Evolutionary conservation across 2,329 filamentous ascomycete species (phyloP).

Genomic region (Diaporthe aspalathi): DNA sequence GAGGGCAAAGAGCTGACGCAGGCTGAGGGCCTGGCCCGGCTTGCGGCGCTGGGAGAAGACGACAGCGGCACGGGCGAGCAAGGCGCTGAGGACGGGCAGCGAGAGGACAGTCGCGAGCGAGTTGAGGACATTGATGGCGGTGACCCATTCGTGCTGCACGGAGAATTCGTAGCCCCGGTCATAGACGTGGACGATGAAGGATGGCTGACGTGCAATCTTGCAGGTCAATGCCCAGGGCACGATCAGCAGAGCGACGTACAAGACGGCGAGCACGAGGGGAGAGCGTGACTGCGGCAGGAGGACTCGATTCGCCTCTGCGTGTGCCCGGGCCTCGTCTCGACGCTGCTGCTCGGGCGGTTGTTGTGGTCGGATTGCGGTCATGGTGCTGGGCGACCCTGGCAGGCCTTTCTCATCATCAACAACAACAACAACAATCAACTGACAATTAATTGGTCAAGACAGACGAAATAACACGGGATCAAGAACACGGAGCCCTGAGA

Average conservation of each 20-base stretch:
- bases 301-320: neutral
- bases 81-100: constrained; percentile 40
- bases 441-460: neutral
- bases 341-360: constrained; percentile 1
- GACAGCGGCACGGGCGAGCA: constrained; percentile 42
- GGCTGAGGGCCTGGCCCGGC: constrained; percentile 37
- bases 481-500: neutral
- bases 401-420: neutral
- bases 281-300: neutral
- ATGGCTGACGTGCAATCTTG: constrained; percentile 3
- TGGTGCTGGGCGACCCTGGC: neutral
- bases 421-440: neutral
- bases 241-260: constrained; percentile 21
- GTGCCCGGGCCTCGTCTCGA: neutral
- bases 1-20: constrained; percentile 43
- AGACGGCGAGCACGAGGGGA: constrained; percentile 12
- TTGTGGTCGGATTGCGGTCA: constrained; percentile 6
- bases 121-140: constrained; percentile 19
- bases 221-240: constrained; percentile 29
- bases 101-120: constrained; percentile 38
- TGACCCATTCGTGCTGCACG: neutral
- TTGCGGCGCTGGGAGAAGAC: constrained; percentile 41
- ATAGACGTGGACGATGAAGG: neutral
- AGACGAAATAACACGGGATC: neutral
- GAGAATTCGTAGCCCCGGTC: neutral